Conservation (phyloP, 2,329 filamentous ascomycete genomes). For the Clonostachys rhizophaga region DNA sequence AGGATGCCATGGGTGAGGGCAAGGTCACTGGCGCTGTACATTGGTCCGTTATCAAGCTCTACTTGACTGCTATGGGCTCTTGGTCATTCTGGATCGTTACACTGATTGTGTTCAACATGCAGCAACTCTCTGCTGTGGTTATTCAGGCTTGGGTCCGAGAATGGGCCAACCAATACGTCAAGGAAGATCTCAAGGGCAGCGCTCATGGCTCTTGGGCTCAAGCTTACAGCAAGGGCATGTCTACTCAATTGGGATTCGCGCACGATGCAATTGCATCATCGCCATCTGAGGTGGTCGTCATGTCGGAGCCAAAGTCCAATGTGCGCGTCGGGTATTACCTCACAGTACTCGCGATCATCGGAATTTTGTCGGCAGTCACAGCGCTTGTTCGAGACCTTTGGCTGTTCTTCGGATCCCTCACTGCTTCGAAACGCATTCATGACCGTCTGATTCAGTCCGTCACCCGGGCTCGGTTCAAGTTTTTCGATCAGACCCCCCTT, state of each 20-base stretch:
- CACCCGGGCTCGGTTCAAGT: conserved; percentile 88
- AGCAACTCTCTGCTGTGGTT: conserved; percentile 81
- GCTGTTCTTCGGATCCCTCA: conserved; percentile 87
- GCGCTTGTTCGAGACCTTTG: conserved; percentile 81
- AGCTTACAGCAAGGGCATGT: conserved; percentile 14
- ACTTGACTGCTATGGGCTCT: conserved; percentile 85
- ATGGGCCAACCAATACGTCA: conserved; percentile 87
- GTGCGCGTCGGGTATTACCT: conserved; percentile 65
- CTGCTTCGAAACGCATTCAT: conserved; percentile 83
- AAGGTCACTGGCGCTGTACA: conserved; percentile 88
- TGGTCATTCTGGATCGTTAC: conserved; percentile 94
- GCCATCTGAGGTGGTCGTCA: conserved; percentile 7
- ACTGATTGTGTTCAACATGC: conserved; percentile 67
- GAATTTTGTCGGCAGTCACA: conserved; percentile 70
- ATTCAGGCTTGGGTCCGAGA: conserved; percentile 93
- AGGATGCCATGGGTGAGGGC: conserved; percentile 61
- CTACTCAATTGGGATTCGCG: conserved; percentile 10
- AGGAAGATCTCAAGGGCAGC: conserved; percentile 20
- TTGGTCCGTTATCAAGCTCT: conserved; percentile 78
- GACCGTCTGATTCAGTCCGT: conserved; percentile 72
- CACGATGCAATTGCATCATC: not conserved
- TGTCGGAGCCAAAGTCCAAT: conserved; percentile 43
- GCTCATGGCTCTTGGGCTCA: conserved; percentile 11
- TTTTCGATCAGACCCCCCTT: conserved; percentile 94
- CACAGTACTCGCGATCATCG: conserved; percentile 74